These are phyloP conservation scores for Vitis hybrid DNA, from an alignment of 177 flowering plant genomes.

Conservation along the genomic window DNA sequence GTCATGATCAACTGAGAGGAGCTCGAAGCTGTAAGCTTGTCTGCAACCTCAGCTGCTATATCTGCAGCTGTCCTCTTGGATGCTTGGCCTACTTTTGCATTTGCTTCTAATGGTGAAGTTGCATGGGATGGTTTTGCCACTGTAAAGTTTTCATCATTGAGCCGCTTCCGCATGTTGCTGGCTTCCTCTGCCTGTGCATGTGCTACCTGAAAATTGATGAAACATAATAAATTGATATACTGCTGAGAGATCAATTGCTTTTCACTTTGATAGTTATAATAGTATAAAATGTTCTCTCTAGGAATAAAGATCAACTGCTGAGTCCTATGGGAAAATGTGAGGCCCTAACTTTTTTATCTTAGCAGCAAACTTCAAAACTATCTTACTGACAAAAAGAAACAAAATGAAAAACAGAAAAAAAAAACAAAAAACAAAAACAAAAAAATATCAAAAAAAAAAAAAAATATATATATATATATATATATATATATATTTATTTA, in stretches of 20 bases:
- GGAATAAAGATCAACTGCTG: too few species aligned
- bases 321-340: too few species aligned
- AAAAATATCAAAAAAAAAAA: too few species aligned
- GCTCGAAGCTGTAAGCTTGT: slow-evolving; percentile 85
- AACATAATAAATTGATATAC: background rate
- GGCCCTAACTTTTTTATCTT: too few species aligned
- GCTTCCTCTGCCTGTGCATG: slow-evolving; percentile 74
- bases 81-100: slow-evolving; percentile 38
- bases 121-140: slow-evolving; percentile 31
- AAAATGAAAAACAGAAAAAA: background rate
- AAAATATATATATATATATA: too few species aligned
- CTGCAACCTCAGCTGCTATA: slow-evolving; percentile 93
- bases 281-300: too few species aligned
- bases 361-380: too few species aligned
- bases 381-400: background rate
- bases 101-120: slow-evolving; percentile 24
- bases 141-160: slow-evolving; percentile 50
- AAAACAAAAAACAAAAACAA: background rate
- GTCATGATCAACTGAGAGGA: slow-evolving; percentile 87
- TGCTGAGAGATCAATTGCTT: background rate
- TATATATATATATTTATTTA: too few species aligned
- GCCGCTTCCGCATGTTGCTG: slow-evolving; percentile 54
- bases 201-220: slow-evolving; percentile 52
- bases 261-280: too few species aligned
- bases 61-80: slow-evolving; percentile 67